Conservation (phyloP, 23 red algal genomes). For the Gracilaria domingensis region DNA sequence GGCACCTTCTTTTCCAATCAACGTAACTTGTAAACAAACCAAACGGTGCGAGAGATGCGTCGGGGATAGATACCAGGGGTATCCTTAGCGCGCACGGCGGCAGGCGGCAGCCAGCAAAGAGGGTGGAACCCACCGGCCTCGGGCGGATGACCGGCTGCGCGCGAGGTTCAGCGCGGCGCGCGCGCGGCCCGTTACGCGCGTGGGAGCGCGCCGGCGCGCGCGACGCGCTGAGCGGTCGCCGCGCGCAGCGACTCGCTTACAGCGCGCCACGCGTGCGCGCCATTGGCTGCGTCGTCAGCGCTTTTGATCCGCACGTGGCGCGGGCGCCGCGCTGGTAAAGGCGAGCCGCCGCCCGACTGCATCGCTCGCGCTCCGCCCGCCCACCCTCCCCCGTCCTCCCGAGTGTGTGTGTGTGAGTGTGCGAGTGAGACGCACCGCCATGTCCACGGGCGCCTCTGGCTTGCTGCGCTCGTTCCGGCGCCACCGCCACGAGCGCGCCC, state of each 20-base stretch:
- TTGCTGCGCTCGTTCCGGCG: constrained; percentile 1
- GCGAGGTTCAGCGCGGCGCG: background rate
- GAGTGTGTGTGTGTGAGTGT: background rate
- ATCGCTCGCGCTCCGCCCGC: background rate
- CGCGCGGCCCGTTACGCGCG: constrained; percentile 20
- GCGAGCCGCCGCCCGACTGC: too few relatives aligned
- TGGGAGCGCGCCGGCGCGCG: too few relatives aligned
- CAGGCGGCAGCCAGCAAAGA: background rate
- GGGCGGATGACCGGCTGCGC: background rate
- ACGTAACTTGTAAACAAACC: too few relatives aligned
- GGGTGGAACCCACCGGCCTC: background rate
- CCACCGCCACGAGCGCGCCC: background rate
- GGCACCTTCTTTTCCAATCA: background rate
- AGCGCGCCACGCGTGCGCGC: constrained; percentile 1
- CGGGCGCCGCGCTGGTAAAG: too few relatives aligned
- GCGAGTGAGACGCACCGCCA: background rate
- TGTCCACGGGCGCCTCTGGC: constrained; percentile 8
- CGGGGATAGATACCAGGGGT: too few relatives aligned
- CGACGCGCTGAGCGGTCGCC: background rate
- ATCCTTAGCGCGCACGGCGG: background rate
- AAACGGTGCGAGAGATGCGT: too few relatives aligned
- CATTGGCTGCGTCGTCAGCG: background rate
- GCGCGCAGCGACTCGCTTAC: background rate
- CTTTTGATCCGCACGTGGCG: constrained; percentile 34
- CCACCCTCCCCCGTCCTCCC: background rate